Evolutionary conservation across 306 rosid genomes (phyloP), one percentile per base, ranked within the genome.

Genomic region (Dryas alaskensis): DNA sequence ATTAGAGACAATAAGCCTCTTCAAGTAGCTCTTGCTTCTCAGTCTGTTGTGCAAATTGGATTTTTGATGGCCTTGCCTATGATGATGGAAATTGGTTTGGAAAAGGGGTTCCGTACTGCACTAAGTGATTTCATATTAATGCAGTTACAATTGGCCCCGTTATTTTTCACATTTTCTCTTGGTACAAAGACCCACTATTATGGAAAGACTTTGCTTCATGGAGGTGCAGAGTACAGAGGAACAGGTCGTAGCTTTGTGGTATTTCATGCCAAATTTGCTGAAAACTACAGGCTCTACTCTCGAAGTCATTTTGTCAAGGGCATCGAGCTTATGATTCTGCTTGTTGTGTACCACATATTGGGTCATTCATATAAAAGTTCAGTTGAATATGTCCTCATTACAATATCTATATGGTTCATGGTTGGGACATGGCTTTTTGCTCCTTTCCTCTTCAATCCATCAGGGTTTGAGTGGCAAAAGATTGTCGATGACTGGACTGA

Each of bases 381-480:
- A 39, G 90, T 83, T 75, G 86, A 83, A 48, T 90, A 91, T 82
- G 71, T 91, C 65, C 85, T 91, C 73, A 85, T 91, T 77, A 94
- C 95, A 37, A 5, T 94, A 70, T 89, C 96, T 43, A 89, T 94
- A 27, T 94, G 98, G 98, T 91, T 94, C 84, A 84, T 94, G 98
- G 95, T 92, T 4, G 96, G 81, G 19, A 87, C 98, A 65, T 94
- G 98, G 98, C 98, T 94, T 78, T 94, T 89, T 74, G 98, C 98
- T 73, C 98, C 98, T 66, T 93, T 93, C 82, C 92, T 91, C 80
- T 91, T 93, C 88, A 93, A 93, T 64, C 98, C 98, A 49, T 91
- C 96, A 10, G 98, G 98, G 65, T 94, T 94, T 70, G 98, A 94
- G 88, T 94, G 98, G 98, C 98, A 94, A 79, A 94, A 94, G 85